Base-by-base conservation (phyloP, 768 basidiomycete species). In the Pisolithus microcarpus region DNA sequence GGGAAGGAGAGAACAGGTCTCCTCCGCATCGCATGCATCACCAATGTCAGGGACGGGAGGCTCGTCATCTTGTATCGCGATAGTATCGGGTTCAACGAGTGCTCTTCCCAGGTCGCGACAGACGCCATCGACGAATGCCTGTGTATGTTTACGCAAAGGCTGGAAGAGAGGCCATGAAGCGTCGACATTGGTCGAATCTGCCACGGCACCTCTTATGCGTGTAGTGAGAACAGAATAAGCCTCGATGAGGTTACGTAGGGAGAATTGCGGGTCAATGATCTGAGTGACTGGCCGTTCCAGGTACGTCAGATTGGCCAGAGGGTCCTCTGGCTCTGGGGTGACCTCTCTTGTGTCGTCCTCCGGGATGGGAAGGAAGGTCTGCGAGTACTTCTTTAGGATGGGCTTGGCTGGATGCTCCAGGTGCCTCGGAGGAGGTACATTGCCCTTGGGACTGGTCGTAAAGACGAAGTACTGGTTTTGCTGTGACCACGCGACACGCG, bases 271-370 rank as follows among this genome's bases (percentile, higher is more conserved):
- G 10, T 75, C 70, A 23, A 86, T 65, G 48, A 91, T 82, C 45
- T 72, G 75, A 3, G 75, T 65, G 3, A 91, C 76, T 3, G 88
- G 82, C 24, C 75, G 70, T n/a, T 74, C 74, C 28, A 91, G 77
- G 61, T 88, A 91, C 18, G 66, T 65, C 11, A 81, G 67, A 58
- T 88, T 74, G 7, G 72, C 72, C 16, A 88, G 73, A 10, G 87
- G 85, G 58, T 82, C 79, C 2, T 69, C 66, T 2, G 90, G 89
- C 58, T 88, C 88, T n/a, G 89, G 90, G 0, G 89, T 91, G 13
- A 73, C 66, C 51, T 87, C 81, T 50, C 87, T 78, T 47, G 69
- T 65, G 23, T 66, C 68, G 45, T 75, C 70, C n/a, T 78, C 71
- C 3, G 73, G 53, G 3, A 64, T 60, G 1, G 74, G 64, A 19